A percentile compares a stretch with the other conserved stretches of the same genome.
Conservation (phyloP, 805 yeast genomes). For the Trichomonascus vanleenenianus region DNA sequence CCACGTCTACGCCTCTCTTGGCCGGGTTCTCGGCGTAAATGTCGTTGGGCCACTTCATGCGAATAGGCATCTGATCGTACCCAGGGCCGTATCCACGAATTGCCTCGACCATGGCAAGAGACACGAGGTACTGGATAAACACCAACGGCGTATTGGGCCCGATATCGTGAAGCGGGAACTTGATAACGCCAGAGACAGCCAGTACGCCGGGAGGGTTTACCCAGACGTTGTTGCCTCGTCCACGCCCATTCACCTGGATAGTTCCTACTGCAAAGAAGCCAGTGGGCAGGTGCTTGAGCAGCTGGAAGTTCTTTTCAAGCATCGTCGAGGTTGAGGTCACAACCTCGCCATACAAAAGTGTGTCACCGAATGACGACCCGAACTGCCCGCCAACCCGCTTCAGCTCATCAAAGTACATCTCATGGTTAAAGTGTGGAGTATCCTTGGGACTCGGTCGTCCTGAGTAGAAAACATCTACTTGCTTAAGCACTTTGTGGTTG, state of each 20-base stretch:
- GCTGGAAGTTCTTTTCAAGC: constrained; percentile 60
- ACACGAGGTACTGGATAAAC: constrained; percentile 77
- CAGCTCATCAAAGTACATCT: constrained; percentile 43
- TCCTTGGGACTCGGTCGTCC: constrained; percentile 41
- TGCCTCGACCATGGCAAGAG: constrained; percentile 78
- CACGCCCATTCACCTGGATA: constrained; percentile 83
- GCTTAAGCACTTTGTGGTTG: constrained; percentile 49
- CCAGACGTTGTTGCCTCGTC: constrained; percentile 95
- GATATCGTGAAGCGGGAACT: constrained; percentile 36
- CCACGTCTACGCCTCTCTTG: constrained; percentile 11
- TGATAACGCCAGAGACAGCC: constrained; percentile 67
- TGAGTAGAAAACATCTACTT: constrained; percentile 41
- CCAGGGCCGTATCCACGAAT: constrained; percentile 56
- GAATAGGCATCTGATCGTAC: constrained; percentile 67
- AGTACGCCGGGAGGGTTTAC: constrained; percentile 88
- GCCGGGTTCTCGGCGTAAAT: constrained; percentile 51
- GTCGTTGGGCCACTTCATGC: constrained; percentile 97
- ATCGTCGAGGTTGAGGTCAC: constrained; percentile 80
- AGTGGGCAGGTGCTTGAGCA: constrained; percentile 55
- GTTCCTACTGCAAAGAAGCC: constrained; percentile 68
- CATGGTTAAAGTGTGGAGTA: constrained; percentile 70
- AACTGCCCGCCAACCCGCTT: constrained; percentile 15
- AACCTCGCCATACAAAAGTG: constrained; percentile 74
- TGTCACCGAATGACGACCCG: constrained; percentile 43
- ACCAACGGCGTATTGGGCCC: constrained; percentile 46